Evolutionary conservation across 192 early-diverging fungal genomes (phyloP).

Genomic region (Coemansia sp.): DNA sequence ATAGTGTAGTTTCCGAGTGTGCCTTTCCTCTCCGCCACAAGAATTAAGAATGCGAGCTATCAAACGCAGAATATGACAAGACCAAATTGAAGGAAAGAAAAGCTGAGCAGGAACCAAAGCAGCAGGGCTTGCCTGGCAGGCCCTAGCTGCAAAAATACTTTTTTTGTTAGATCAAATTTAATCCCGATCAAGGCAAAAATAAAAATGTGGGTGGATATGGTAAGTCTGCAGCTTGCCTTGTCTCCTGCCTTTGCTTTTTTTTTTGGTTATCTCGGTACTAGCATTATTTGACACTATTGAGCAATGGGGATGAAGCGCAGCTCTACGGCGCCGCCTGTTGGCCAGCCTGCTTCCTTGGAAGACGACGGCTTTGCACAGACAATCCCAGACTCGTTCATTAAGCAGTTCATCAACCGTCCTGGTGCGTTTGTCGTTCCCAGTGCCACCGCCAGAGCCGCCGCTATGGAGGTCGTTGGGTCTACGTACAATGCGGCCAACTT

Average conservation of each 20-base stretch:
- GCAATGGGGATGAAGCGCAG: constrained; percentile 18
- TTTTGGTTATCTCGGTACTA: neutral
- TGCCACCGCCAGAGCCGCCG: constrained; percentile 24
- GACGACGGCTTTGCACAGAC: constrained; percentile 14
- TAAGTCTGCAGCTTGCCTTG: neutral
- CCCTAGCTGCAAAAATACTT: constrained; percentile 12
- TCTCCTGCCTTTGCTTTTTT: neutral
- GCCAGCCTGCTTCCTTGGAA: neutral
- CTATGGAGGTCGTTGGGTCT: constrained; percentile 43
- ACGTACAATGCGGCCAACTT: constrained; percentile 47
- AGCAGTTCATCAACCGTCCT: constrained; percentile 28
- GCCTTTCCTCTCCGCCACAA: neutral
- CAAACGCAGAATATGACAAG: neutral
- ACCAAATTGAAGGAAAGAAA: constrained; percentile 3
- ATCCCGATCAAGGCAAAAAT: constrained; percentile 3
- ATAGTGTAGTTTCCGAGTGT: neutral
- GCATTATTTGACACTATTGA: constrained; percentile 2
- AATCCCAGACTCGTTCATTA: constrained; percentile 43
- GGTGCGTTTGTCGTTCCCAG: constrained; percentile 42
- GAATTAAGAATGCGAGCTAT: neutral
- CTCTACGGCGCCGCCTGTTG: neutral
- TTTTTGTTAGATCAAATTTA: constrained; percentile 7
- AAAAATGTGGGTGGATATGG: neutral
- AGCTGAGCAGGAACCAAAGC: neutral
- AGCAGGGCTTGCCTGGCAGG: neutral